Conservation (phyloP, 2,329 filamentous ascomycete species). For the Epichloe uncinata region DNA sequence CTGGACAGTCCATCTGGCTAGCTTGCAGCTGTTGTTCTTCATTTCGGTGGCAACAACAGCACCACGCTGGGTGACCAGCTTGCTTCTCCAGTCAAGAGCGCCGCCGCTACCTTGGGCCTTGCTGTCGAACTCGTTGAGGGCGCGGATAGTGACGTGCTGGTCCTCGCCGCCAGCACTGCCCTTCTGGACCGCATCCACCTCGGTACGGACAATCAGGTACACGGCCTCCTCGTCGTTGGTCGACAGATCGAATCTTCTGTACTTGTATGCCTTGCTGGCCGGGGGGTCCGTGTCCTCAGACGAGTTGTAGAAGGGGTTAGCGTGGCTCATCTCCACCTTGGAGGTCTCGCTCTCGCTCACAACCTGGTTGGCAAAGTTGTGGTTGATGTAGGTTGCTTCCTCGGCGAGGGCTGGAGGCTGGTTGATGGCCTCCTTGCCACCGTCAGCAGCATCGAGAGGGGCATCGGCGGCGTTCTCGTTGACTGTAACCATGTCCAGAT, state of each 20-base stretch:
- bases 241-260: constrained; percentile 90
- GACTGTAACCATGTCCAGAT: constrained; percentile 93
- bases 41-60: constrained; percentile 97
- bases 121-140: constrained; percentile 97
- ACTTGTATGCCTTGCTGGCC: constrained; percentile 96
- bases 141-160: constrained; percentile 84
- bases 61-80: constrained; percentile 88
- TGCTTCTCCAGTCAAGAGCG: constrained; percentile 91
- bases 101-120: constrained; percentile 93
- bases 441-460: constrained; percentile 79
- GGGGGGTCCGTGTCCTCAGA: constrained; percentile 86
- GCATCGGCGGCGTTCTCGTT: constrained; percentile 98
- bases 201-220: constrained; percentile 84
- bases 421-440: constrained; percentile 90
- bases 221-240: constrained; percentile 91
- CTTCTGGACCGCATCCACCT: constrained; percentile 92
- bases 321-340: constrained; percentile 73
- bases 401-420: constrained; percentile 84
- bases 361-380: constrained; percentile 96
- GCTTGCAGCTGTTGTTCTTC: constrained; percentile 99
- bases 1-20: constrained; percentile 94
- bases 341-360: constrained; percentile 66
- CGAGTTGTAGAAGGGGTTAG: constrained; percentile 96
- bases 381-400: constrained; percentile 99
- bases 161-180: constrained; percentile 86